phyloP scores from a whole-genome alignment of 306 rosid species.

The Argentina anserina region DNA sequence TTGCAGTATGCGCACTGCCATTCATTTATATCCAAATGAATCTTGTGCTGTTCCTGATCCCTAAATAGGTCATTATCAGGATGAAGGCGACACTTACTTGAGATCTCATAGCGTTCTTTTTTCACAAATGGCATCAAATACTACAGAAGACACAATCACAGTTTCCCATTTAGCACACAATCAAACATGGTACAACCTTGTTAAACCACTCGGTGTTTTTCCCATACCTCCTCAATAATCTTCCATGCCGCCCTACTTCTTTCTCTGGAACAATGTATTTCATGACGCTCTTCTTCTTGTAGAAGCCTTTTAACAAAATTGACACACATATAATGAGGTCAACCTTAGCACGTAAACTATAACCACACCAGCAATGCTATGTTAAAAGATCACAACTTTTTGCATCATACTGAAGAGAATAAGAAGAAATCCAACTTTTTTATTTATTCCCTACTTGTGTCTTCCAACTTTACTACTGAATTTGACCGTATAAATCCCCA shows the following conservation, averaged over 20 bases:
- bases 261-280: slow-evolving; percentile 85
- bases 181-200: slow-evolving; percentile 4
- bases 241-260: slow-evolving; percentile 81
- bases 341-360: slow-evolving; percentile 8
- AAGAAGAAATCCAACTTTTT: neutral
- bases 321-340: neutral
- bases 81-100: slow-evolving; percentile 69
- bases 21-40: slow-evolving; percentile 59
- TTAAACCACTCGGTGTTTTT: slow-evolving; percentile 7
- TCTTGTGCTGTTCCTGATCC: slow-evolving; percentile 89
- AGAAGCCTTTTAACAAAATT: slow-evolving; percentile 36
- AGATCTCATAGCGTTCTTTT: slow-evolving; percentile 56
- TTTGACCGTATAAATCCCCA: neutral
- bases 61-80: slow-evolving; percentile 74
- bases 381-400: neutral
- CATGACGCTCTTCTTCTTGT: slow-evolving; percentile 49
- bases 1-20: slow-evolving; percentile 97
- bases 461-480: neutral
- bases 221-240: slow-evolving; percentile 59
- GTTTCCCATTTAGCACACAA: slow-evolving; percentile 20
- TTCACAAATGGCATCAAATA: slow-evolving; percentile 86
- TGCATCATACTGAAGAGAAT: neutral
- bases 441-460: neutral
- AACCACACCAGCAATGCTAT: slow-evolving; percentile 1
- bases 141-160: slow-evolving; percentile 40